These are phyloP conservation scores for Ceratobasidium theobromae DNA, from an alignment of 1,284 basidiomycete species.

Conservation along the genomic window DNA sequence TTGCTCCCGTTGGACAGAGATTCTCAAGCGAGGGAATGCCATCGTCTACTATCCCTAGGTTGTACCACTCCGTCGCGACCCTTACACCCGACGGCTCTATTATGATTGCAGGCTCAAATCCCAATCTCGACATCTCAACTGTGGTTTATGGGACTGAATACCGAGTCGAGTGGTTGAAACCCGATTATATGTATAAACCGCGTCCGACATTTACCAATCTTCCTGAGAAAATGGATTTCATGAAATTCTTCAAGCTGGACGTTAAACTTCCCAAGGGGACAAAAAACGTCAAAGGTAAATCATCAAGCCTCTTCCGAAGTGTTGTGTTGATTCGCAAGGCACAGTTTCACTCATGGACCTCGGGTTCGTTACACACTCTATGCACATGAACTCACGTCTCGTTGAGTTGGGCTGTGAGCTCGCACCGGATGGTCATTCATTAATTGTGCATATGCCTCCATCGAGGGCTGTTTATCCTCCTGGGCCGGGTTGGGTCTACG, in stretches of 20 bases:
- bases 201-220: slow-evolving; percentile 54
- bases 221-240: slow-evolving; percentile 53
- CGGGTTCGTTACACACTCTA: slow-evolving; percentile 73
- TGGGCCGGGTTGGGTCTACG: slow-evolving; percentile 76
- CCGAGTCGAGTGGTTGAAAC: slow-evolving; percentile 71
- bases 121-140: slow-evolving; percentile 74
- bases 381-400: slow-evolving; percentile 72
- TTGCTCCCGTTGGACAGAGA: slow-evolving; percentile 57
- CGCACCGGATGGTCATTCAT: slow-evolving; percentile 46
- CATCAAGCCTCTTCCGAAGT: not conserved
- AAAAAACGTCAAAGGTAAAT: slow-evolving; percentile 40
- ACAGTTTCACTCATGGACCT: slow-evolving; percentile 77
- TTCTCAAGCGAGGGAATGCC: slow-evolving; percentile 66
- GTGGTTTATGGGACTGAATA: slow-evolving; percentile 74
- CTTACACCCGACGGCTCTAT: slow-evolving; percentile 67
- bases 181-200: slow-evolving; percentile 62
- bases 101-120: slow-evolving; percentile 81
- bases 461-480: slow-evolving; percentile 58
- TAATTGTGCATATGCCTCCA: slow-evolving; percentile 65
- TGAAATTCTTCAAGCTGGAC: slow-evolving; percentile 47
- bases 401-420: slow-evolving; percentile 58
- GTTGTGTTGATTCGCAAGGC: too few relatives aligned
- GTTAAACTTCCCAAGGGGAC: slow-evolving; percentile 47
- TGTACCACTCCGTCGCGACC: slow-evolving; percentile 82
- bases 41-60: slow-evolving; percentile 67